Percentiles rank a stretch among this genome's conserved stretches.
These are phyloP conservation scores for Saccharomycopsis selenospora DNA, from an alignment of 805 yeast species.

Conservation along the genomic window DNA sequence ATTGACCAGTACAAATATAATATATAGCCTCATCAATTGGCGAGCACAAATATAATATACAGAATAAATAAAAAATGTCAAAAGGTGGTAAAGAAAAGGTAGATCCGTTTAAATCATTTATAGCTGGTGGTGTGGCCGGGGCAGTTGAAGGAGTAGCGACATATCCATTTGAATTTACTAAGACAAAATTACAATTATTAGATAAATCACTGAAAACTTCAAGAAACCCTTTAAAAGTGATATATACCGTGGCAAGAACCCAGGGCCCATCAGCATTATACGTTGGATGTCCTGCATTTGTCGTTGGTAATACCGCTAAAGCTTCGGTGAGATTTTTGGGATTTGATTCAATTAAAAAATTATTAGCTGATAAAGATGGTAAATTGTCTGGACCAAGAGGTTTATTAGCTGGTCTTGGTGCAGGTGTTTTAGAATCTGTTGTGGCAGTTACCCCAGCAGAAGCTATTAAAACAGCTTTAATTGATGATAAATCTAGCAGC, in stretches of 20 bases:
- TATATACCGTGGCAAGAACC: conserved; percentile 61
- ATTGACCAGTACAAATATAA: too few relatives aligned
- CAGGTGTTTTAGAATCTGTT: conserved; percentile 86
- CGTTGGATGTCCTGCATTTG: conserved; percentile 95
- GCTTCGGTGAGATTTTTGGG: conserved; percentile 95
- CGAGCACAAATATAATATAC: too few relatives aligned
- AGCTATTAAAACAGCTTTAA: conserved; percentile 90
- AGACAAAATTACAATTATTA: conserved; percentile 81
- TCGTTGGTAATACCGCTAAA: conserved; percentile 91
- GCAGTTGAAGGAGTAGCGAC: conserved; percentile 90
- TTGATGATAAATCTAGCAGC: conserved; percentile 79
- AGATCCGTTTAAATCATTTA: conserved; percentile 73
- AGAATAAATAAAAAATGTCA: too few relatives aligned
- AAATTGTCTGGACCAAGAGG: conserved; percentile 86
- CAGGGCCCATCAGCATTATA: conserved; percentile 79
- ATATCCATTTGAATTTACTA: conserved; percentile 95
- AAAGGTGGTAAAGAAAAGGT: conserved; percentile 37
- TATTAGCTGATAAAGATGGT: conserved; percentile 77
- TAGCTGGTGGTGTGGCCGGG: conserved; percentile 96
- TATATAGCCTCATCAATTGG: too few relatives aligned
- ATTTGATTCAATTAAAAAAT: conserved; percentile 75
- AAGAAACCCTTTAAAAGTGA: conserved; percentile 76
- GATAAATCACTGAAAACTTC: conserved; percentile 58
- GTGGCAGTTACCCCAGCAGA: conserved; percentile 96
- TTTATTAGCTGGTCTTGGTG: conserved; percentile 94